A percentile compares a stretch with the other conserved stretches of the same genome.
Evolutionary conservation across 345 rosid species (phyloP).

Genomic region (Gossypium arboreum): DNA sequence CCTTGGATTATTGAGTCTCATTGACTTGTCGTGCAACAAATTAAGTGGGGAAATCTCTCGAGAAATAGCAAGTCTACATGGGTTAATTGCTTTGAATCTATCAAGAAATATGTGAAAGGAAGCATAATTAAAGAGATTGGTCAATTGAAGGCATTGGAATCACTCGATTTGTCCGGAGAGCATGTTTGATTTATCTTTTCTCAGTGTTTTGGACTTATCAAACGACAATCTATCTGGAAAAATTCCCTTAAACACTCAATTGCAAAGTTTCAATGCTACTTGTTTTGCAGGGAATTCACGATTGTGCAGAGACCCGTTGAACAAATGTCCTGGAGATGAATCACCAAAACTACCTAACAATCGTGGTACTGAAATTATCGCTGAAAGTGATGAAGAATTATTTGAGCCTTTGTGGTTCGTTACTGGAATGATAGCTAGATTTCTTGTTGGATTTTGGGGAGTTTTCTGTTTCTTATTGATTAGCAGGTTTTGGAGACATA

Average conservation of each 20-base stretch:
- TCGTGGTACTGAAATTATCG: background rate
- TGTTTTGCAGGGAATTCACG: background rate
- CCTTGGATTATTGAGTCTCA: background rate
- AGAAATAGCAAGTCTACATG: background rate
- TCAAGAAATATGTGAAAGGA: conserved; percentile 17
- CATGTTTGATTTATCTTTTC: background rate
- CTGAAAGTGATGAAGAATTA: too few relatives aligned
- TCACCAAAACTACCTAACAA: background rate
- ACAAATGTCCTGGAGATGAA: background rate
- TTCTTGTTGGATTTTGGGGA: background rate
- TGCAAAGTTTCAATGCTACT: background rate
- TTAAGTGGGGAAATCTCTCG: conserved; percentile 12
- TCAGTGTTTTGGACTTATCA: background rate
- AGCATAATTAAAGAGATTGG: conserved; percentile 14
- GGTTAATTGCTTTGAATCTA: conserved; percentile 18
- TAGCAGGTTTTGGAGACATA: background rate
- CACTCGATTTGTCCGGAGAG: conserved; percentile 16
- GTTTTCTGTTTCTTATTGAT: background rate
- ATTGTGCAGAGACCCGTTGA: background rate
- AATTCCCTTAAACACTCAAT: background rate
- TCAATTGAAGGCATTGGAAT: background rate
- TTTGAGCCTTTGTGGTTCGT: too few relatives aligned
- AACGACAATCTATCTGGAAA: background rate
- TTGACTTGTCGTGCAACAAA: background rate
- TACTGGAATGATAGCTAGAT: background rate